Conservation (phyloP, 2,329 filamentous ascomycete genomes). For the Aspergillus nomiae region DNA sequence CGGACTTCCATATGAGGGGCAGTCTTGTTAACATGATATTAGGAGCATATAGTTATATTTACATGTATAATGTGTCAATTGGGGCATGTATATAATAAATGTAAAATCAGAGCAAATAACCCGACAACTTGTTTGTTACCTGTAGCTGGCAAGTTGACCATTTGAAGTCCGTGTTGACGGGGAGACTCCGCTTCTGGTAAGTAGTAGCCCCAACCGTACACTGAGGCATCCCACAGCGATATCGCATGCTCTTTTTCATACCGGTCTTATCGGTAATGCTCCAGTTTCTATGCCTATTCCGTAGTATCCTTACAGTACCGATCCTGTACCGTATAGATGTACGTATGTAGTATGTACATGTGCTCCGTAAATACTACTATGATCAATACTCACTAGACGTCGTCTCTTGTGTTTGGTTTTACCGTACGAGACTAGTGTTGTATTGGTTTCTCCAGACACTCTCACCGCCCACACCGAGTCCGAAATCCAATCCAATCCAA, state of each 20-base stretch:
- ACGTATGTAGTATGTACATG: no score
- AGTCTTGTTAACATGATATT: not conserved
- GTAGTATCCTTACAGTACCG: no score
- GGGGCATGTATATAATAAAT: not conserved
- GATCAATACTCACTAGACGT: no score
- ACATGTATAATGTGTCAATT: no score
- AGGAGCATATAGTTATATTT: not conserved
- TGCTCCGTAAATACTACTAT: no score
- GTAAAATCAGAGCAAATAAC: not conserved
- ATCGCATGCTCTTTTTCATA: not conserved
- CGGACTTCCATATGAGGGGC: not conserved
- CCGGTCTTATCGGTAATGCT: not conserved
- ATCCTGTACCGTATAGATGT: no score
- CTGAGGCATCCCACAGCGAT: not conserved
- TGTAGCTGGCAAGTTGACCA: not conserved
- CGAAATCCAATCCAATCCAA: slow-evolving; percentile 1
- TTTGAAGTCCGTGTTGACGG: not conserved
- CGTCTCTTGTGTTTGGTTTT: not conserved
- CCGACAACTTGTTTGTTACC: not conserved
- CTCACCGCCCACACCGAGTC: slow-evolving; percentile 9
- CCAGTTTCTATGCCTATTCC: no score
- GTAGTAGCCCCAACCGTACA: not conserved
- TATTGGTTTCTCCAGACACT: not conserved
- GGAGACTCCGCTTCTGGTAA: not conserved
- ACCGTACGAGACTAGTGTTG: not conserved